These are phyloP conservation scores for Blastomyces silverae DNA, from an alignment of 2,329 filamentous ascomycete species.

Conservation along the genomic window DNA sequence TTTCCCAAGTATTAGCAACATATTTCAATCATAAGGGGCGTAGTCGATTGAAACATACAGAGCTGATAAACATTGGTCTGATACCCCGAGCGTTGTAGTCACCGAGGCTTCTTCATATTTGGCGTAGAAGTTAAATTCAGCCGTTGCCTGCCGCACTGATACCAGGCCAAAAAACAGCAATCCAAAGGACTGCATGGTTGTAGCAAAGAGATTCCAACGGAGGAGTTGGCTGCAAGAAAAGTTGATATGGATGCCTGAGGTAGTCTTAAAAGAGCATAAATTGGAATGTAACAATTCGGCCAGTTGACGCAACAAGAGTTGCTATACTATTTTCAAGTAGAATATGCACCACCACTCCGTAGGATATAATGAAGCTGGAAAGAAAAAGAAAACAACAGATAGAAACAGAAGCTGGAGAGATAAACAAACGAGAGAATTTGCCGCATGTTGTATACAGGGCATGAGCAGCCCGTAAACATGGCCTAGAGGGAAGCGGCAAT, in stretches of 20 bases:
- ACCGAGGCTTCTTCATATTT: constrained; percentile 19
- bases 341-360: not conserved
- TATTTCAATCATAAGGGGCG: not conserved
- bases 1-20: constrained; percentile 5
- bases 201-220: not conserved
- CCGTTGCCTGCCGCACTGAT: constrained; percentile 9
- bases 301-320: not conserved
- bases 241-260: not conserved
- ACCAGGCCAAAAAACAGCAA: constrained; percentile 13
- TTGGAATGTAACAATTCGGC: not conserved
- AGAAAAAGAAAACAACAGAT: not conserved
- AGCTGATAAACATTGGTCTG: constrained; percentile 18
- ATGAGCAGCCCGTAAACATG: constrained; percentile 7
- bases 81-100: constrained; percentile 17
- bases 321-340: not conserved
- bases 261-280: not conserved
- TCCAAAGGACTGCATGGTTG: not conserved
- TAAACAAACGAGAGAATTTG: constrained; percentile 5
- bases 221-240: not conserved
- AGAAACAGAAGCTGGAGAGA: not conserved
- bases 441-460: not conserved
- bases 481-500: constrained; percentile 4
- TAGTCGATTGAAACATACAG: constrained; percentile 17
- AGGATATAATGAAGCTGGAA: not conserved
- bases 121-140: constrained; percentile 21